These are phyloP conservation scores for Dothistroma septosporum DNA, from an alignment of 2,329 filamentous ascomycete genomes.

Conservation along the genomic window DNA sequence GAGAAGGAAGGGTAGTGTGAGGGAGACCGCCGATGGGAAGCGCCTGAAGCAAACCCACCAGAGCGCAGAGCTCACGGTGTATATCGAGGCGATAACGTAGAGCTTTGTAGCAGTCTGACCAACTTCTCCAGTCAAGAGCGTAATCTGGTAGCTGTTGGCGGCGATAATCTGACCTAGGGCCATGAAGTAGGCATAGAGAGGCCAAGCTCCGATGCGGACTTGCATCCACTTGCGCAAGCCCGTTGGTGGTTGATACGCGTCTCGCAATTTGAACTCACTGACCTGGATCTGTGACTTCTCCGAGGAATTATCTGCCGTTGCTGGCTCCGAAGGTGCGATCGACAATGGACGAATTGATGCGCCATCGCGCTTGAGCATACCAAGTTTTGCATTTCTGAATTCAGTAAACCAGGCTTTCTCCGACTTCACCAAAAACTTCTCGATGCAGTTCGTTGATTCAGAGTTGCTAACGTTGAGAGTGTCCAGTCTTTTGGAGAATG, in stretches of 20 bases:
- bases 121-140: conserved; percentile 58
- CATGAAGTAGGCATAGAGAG: conserved; percentile 58
- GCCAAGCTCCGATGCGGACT: conserved; percentile 57
- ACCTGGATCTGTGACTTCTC: conserved; percentile 14
- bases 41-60: conserved; percentile 61
- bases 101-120: conserved; percentile 55
- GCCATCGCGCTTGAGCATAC: conserved; percentile 38
- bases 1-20: conserved; percentile 57
- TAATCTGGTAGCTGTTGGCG: conserved; percentile 63
- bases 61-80: conserved; percentile 52
- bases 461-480: conserved; percentile 53
- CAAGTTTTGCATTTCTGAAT: conserved; percentile 55
- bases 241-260: conserved; percentile 52
- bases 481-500: conserved; percentile 54
- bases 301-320: conserved; percentile 28
- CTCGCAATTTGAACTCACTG: conserved; percentile 50
- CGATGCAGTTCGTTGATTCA: conserved; percentile 54
- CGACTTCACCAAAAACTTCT: conserved; percentile 58
- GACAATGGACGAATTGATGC: conserved; percentile 6
- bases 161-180: conserved; percentile 60
- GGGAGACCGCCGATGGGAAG: conserved; percentile 52
- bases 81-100: conserved; percentile 57
- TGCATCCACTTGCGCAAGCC: conserved; percentile 56
- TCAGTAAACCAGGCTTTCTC: conserved; percentile 62
- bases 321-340: conserved; percentile 9